Percentiles rank a stretch among this genome's conserved stretches.
These are phyloP conservation scores for Aphelidium insulamus DNA, from an alignment of 371 early-diverging fungal genomes.

Conservation along the genomic window DNA sequence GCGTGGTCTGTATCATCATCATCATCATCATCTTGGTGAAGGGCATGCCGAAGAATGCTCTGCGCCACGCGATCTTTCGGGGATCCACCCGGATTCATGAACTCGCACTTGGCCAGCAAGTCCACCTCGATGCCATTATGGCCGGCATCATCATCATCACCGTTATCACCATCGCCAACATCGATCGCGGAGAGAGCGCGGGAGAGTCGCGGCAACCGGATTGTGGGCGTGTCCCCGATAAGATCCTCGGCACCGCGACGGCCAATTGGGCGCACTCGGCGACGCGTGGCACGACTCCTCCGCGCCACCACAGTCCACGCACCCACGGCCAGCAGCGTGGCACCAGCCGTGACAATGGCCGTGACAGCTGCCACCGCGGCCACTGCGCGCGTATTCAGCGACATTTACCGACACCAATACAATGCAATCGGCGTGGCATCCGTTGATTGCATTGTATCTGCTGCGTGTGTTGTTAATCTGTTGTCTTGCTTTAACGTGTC, in stretches of 20 bases:
- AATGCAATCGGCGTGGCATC: no score
- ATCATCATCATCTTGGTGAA: conserved; percentile 45
- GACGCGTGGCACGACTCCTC: no score
- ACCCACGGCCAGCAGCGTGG: no score
- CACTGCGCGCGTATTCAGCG: no score
- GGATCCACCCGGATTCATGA: conserved; percentile 80
- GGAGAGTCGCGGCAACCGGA: conserved; percentile 14
- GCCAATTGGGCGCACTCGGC: no score
- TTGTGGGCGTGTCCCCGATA: conserved; percentile 72
- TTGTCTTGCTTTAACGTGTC: no score
- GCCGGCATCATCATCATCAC: not conserved
- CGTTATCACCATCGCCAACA: not conserved
- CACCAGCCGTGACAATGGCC: no score
- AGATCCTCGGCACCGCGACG: conserved; percentile 36
- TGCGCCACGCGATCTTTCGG: conserved; percentile 84
- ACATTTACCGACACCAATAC: no score
- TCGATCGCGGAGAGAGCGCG: not conserved
- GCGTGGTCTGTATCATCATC: conserved; percentile 34
- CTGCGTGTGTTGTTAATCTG: no score
- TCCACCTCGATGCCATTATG: not conserved
- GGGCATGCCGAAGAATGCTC: conserved; percentile 52
- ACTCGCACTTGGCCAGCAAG: conserved; percentile 25
- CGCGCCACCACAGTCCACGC: no score
- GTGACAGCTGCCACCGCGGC: no score
- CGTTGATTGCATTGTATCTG: no score